Evolutionary conservation across 176 grass and related monocot species (phyloP).

Genomic region (Avena atlantica): DNA sequence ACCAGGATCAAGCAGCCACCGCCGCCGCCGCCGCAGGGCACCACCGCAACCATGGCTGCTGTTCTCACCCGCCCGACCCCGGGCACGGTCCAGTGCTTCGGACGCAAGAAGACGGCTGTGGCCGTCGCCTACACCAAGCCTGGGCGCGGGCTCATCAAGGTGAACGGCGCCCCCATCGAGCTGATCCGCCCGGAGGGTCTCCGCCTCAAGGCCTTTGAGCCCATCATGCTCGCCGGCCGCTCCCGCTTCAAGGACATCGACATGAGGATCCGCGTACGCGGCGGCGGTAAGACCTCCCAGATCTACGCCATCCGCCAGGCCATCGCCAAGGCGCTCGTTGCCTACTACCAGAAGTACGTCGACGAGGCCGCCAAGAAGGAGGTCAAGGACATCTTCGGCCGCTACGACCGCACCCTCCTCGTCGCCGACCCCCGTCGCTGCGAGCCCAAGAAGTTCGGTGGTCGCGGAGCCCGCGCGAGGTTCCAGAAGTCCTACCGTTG

Average conservation of each 20-base stretch:
- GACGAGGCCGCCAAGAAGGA: conserved; percentile 62
- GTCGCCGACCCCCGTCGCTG: conserved; percentile 67
- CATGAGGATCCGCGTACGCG: conserved; percentile 77
- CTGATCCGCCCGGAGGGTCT: conserved; percentile 76
- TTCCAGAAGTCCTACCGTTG: conserved; percentile 86
- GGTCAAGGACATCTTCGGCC: conserved; percentile 26
- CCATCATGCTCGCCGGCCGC: conserved; percentile 68
- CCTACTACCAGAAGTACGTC: conserved; percentile 82
- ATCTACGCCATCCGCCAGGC: conserved; percentile 85
- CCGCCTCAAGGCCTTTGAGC: conserved; percentile 75
- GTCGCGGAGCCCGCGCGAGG: conserved; percentile 72
- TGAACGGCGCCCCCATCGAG: conserved; percentile 81
- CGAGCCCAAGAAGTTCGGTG: conserved; percentile 88
- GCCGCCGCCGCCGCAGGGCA: background rate
- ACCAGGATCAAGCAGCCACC: background rate
- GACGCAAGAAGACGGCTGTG: conserved; percentile 79
- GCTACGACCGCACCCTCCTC: conserved; percentile 36
- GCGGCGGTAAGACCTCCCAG: conserved; percentile 82
- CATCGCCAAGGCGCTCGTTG: conserved; percentile 71
- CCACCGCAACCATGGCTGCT: conserved; percentile 30
- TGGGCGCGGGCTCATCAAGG: conserved; percentile 80
- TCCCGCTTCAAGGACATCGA: conserved; percentile 67
- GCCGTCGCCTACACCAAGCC: conserved; percentile 73
- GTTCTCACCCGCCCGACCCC: conserved; percentile 35
- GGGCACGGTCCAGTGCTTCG: conserved; percentile 74